Evolutionary conservation across 495 filamentous ascomycete genomes (phyloP).

Genomic region (Penicillium atrosanguineum): DNA sequence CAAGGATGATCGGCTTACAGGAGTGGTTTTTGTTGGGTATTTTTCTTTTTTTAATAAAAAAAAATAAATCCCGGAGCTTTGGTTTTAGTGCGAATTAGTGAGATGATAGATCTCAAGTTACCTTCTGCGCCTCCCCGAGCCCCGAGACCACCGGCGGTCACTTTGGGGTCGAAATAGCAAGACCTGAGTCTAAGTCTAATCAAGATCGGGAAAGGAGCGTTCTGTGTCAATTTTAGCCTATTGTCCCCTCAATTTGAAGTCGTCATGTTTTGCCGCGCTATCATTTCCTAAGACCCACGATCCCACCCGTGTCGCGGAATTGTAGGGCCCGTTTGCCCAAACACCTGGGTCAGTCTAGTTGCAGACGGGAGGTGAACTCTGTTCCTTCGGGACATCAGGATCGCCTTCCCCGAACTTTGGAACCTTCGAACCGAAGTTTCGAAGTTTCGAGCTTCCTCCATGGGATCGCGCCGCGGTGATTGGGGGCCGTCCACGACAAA

Average conservation of each 20-base stretch:
- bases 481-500: background rate
- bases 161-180: background rate
- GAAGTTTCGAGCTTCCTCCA: background rate
- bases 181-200: background rate
- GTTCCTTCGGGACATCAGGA: slow-evolving; percentile 9
- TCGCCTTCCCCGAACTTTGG: slow-evolving; percentile 13
- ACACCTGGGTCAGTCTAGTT: background rate
- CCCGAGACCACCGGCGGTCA: background rate
- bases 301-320: slow-evolving; percentile 12
- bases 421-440: background rate
- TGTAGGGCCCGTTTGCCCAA: slow-evolving; percentile 8
- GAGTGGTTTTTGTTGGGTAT: slow-evolving; percentile 4
- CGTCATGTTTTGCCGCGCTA: background rate
- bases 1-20: slow-evolving; percentile 34
- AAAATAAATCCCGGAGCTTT: slow-evolving; percentile 36
- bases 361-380: slow-evolving; percentile 15
- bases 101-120: slow-evolving; percentile 47
- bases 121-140: slow-evolving; percentile 23
- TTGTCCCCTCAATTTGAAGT: background rate
- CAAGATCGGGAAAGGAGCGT: background rate
- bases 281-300: background rate
- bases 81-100: slow-evolving; percentile 42
- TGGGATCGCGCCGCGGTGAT: background rate
- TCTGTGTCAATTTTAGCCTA: background rate
- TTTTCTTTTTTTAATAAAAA: too few relatives aligned